phyloP scores from a whole-genome alignment of 2,329 filamentous ascomycete species.

The Thelonectria olida region DNA sequence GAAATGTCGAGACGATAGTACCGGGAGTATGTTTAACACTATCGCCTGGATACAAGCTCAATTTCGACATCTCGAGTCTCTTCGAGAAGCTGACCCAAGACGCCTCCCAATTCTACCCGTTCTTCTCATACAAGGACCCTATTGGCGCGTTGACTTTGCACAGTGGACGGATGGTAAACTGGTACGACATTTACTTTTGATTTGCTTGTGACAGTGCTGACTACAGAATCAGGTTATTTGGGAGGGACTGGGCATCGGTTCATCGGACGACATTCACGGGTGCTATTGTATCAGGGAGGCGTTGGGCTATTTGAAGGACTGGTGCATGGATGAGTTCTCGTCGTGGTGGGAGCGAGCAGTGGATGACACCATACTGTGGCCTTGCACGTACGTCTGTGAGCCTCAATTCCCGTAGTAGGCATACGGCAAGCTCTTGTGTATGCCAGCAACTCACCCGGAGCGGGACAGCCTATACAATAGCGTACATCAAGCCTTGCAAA shows the following conservation, averaged over 20 bases:
- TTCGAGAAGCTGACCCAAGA: background rate
- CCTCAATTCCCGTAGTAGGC: too few relatives aligned
- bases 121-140: slow-evolving; percentile 8
- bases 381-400: too few relatives aligned
- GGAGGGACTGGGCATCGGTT: slow-evolving; percentile 2
- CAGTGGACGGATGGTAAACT: slow-evolving; percentile 2
- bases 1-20: too few relatives aligned
- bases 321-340: background rate
- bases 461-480: too few relatives aligned
- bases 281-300: slow-evolving; percentile 8
- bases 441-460: too few relatives aligned
- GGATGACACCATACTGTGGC: too few relatives aligned
- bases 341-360: slow-evolving; percentile 4
- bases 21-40: too few relatives aligned
- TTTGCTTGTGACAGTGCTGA: background rate
- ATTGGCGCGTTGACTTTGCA: slow-evolving; percentile 22
- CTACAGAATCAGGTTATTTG: background rate
- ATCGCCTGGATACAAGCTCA: slow-evolving; percentile 17
- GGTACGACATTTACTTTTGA: background rate
- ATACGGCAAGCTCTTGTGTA: too few relatives aligned
- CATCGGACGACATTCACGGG: background rate
- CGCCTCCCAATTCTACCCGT: slow-evolving; percentile 12
- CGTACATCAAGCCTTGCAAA: too few relatives aligned
- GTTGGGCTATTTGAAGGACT: background rate
- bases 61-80: slow-evolving; percentile 16